Evolutionary conservation across 1,284 basidiomycete species (phyloP), one percentile per base, ranked within the genome.

Genomic region (Trichosporon asahii): DNA sequence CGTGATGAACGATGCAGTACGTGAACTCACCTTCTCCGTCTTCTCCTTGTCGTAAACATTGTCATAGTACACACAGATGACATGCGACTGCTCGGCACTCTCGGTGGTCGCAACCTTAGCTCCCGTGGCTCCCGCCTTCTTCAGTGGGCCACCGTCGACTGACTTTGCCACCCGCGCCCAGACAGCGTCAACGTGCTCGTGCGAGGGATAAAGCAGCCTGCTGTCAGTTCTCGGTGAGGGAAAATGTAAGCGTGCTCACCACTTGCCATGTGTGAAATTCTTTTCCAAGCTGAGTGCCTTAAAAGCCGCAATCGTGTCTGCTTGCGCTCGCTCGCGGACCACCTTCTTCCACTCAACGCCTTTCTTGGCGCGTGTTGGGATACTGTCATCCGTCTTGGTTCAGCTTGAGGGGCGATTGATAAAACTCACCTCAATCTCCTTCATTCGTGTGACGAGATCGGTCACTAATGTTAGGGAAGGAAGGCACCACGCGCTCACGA

Each of bases 81-180:
- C 35, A 65, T 79, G 78, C 3, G 67, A 21, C 11, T 29, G 35
- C 74, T 75, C 44, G 8, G 23, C 64, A 64, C 66, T 25, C 70
- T 35, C 66, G 35, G 25, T 23, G 1, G 46, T 55, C 0, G 78
- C 76, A 3, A 79, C 79, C 67, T 82, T 82, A 15, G 75, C 73
- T 0, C 65, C 53, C 2, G 44, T 46, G 3, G 77, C 76, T 7
- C 75, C 76, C 0, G 75, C 76, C 4, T 73, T 72, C 3, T 66
- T 70, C 8, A 82, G 72, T 0, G 80, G 78, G 0, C 80, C 80
- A 1, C 68, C 25, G 6, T 75, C 77, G 15, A 82, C 75, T 0
- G 78, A 78, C 14, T 67, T 65, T 0, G 78, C 79, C 3, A 82
- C 49, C 1, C 69, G 67, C 0, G 73, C 64, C 75, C 78, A 82